phyloP scores from a whole-genome alignment of 495 filamentous ascomycete species.

The Hypoxylon crocopeplum region DNA sequence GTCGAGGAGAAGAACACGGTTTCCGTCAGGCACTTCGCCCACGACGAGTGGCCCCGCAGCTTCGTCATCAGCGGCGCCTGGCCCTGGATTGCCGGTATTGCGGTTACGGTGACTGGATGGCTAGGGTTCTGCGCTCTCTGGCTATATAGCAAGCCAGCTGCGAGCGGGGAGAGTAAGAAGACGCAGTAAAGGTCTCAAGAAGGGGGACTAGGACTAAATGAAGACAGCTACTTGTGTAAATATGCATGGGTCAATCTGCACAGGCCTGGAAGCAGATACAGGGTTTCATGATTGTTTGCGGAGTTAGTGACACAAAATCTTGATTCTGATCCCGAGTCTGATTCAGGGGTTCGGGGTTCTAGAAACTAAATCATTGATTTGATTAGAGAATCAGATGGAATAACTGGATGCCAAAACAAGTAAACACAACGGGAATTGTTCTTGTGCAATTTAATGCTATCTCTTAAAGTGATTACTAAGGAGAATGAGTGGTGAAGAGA shows the following conservation, averaged over 20 bases:
- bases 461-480: too few relatives aligned
- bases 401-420: too few relatives aligned
- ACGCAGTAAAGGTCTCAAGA: conserved; percentile 65
- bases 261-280: background rate
- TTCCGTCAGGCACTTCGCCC: conserved; percentile 92
- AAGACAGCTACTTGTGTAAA: conserved; percentile 1
- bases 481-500: too few relatives aligned
- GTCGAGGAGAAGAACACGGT: conserved; percentile 95
- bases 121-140: conserved; percentile 84
- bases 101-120: conserved; percentile 82
- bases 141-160: conserved; percentile 80
- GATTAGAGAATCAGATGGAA: too few relatives aligned
- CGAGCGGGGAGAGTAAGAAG: conserved; percentile 68
- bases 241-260: background rate
- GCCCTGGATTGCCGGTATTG: conserved; percentile 94
- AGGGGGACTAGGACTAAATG: too few relatives aligned
- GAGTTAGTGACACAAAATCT: too few relatives aligned
- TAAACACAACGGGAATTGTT: too few relatives aligned
- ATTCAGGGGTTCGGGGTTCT: too few relatives aligned
- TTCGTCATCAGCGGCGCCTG: conserved; percentile 89
- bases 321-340: too few relatives aligned
- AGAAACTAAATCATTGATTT: background rate
- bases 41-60: conserved; percentile 93
- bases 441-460: too few relatives aligned
- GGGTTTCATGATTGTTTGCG: background rate